Conservation (phyloP, 352 stramenopile species). For the Pythium coloratum region DNA sequence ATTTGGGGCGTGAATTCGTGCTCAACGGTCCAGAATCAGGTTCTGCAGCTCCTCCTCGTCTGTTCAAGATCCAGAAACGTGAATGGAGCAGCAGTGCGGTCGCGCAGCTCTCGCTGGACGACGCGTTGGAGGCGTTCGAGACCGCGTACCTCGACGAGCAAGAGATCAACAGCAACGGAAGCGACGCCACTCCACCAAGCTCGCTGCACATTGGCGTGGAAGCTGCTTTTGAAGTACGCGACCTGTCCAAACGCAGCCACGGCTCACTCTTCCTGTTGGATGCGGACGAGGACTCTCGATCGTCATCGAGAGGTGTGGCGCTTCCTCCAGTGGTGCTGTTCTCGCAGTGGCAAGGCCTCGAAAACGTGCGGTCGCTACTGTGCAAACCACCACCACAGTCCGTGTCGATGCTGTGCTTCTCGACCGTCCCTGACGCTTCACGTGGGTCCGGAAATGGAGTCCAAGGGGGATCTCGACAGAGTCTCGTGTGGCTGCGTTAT, state of each 20-base stretch:
- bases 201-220: slow-evolving; percentile 18
- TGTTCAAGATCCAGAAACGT: slow-evolving; percentile 19
- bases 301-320: not conserved
- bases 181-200: not conserved
- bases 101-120: slow-evolving; percentile 27
- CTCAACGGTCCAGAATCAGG: not conserved
- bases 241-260: slow-evolving; percentile 6
- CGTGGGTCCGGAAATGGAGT: not conserved
- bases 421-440: not conserved
- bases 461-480: not conserved
- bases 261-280: slow-evolving; percentile 16
- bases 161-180: slow-evolving; percentile 21
- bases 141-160: slow-evolving; percentile 18
- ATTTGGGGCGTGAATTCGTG: slow-evolving; percentile 19
- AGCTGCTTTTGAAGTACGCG: slow-evolving; percentile 26
- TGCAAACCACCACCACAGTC: slow-evolving; percentile 30
- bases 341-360: slow-evolving; percentile 26
- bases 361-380: slow-evolving; percentile 30
- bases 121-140: slow-evolving; percentile 27
- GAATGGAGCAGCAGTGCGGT: slow-evolving; percentile 22
- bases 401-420: slow-evolving; percentile 20
- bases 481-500: slow-evolving; percentile 10
- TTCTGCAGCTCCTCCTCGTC: not conserved
- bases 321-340: slow-evolving; percentile 18
- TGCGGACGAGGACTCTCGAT: not conserved